Evolutionary conservation across 805 yeast species (phyloP).

Genomic region (Starmerella bombi): DNA sequence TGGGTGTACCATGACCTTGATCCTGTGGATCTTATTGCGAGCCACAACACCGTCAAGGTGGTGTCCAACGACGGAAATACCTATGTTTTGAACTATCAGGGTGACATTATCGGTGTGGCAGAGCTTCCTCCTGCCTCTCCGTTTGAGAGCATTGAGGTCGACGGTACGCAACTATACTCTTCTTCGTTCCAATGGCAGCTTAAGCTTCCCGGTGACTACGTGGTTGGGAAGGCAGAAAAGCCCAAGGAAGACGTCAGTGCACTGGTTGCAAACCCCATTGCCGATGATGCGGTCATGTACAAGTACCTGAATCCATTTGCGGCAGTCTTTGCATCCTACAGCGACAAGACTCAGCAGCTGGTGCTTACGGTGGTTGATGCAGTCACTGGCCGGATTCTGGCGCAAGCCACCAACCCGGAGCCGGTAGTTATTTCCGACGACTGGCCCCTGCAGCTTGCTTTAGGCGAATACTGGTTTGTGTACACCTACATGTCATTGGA

Average conservation of each 20-base stretch:
- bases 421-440: constrained; percentile 33
- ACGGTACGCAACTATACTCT: not conserved
- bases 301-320: constrained; percentile 68
- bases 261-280: constrained; percentile 54
- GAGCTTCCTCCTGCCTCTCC: not conserved
- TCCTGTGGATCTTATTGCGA: constrained; percentile 21
- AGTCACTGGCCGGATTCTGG: constrained; percentile 51
- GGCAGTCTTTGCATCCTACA: constrained; percentile 38
- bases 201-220: constrained; percentile 15
- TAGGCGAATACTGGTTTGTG: constrained; percentile 76
- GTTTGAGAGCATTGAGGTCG: not conserved
- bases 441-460: constrained; percentile 37
- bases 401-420: constrained; percentile 32
- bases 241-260: constrained; percentile 34
- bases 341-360: constrained; percentile 26
- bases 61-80: constrained; percentile 14
- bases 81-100: constrained; percentile 13
- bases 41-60: constrained; percentile 20
- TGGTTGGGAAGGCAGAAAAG: constrained; percentile 33
- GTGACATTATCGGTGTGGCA: constrained; percentile 3
- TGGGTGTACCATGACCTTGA: constrained; percentile 21
- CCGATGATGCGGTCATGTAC: constrained; percentile 54
- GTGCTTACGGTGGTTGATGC: constrained; percentile 48
- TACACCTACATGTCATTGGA: constrained; percentile 44
- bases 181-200: constrained; percentile 7